Base-by-base conservation (phyloP, 495 filamentous ascomycete genomes). In the Penicillium samsonianum region DNA sequence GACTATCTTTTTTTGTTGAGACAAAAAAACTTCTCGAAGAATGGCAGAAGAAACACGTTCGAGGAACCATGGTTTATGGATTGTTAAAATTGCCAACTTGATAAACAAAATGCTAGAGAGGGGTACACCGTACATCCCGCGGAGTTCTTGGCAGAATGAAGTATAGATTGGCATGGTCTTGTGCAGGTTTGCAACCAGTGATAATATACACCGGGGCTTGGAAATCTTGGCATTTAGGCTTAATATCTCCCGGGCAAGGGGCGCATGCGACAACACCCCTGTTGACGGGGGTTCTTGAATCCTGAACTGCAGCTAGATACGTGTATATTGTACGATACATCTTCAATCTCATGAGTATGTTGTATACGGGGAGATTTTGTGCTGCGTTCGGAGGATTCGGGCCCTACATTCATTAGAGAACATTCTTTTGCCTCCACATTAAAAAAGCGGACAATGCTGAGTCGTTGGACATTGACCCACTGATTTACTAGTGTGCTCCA, bases 381-480 rank as follows among this genome's bases (percentile, higher is more conserved):
- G 38, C 38, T 35, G 48, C 48, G 26, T 47, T 53, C 58, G 46
- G 58, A 60, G 52, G 45, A 55, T 56, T 60, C 58, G 52, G 50
- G 46, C 47, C 33, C 55, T 52, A 50, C 55, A 52, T 30, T 57
- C 55, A 23, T 28, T 6, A 55, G 44, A 66, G 66, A 67, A 67
- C 65, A 67, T 67, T 67, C 63, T 62, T 67, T 58, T 55, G 63
- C 51, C 65, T 61, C 60, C 63, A 68, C 61, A 55, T 52, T 30
- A 58, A 55, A 31, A 52, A 46, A 26, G 45, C 35, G 51, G 59
- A 61, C 61, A 65, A 63, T 57, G 50, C 52, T 68, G 64, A 69
- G 64, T 67, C 61, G 62, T 61, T 49, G 60, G 19, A 35, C 33
- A 25, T n/a, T 12, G 61, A 57, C 47, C 67, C 67, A 67, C 67